Base-by-base conservation (phyloP, 2,329 filamentous ascomycete genomes). In the Exophiala sp. region DNA sequence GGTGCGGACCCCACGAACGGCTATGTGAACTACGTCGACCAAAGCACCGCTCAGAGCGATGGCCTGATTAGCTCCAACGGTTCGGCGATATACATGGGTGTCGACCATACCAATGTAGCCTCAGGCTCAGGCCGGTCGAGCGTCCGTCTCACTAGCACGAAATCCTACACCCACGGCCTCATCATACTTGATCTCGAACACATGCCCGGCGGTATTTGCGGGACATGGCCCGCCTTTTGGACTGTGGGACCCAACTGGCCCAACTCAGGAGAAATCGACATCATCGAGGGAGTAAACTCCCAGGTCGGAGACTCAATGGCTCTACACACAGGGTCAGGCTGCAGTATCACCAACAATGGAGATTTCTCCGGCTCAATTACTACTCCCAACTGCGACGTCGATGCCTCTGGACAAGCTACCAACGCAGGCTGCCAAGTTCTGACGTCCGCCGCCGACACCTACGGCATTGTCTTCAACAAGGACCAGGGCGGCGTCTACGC, bases 261-360 rank as follows among this genome's bases (percentile, higher is more conserved):
- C 1, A 68, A 68, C 39, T 74, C 76, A 6, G 88, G 88, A 43
- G 88, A 91, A 71, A 88, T 92, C 63, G 88, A 92, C 68, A 87
- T 91, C 64, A 82, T 91, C 62, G 88, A 91, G 72, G 87, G 87
- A 35, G 85, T 90, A 62, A 88, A 89, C 72, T 72, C 75, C 18
- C 78, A 83, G 57, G 67, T 72, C 2, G 71, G 75, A 54, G 82
- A 87, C 68, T 70, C 77, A 42, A 76, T 90, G 71, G 85, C 87
- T 33, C 77, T 94, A 12, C 85, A 89, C 74, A 89, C 87, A 1
- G 70, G 71, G 8, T 60, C 75, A 3, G 81, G 80, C 43, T 91
- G 87, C 73, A 69, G 68, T 21, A 78, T 88, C 64, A 66, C 67
- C 60, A 77, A 75, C 64, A 67, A 69, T 3, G 80, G 78, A 47